These are phyloP conservation scores for Arabis hirsuta DNA, from an alignment of 345 rosid species.

Conservation along the genomic window DNA sequence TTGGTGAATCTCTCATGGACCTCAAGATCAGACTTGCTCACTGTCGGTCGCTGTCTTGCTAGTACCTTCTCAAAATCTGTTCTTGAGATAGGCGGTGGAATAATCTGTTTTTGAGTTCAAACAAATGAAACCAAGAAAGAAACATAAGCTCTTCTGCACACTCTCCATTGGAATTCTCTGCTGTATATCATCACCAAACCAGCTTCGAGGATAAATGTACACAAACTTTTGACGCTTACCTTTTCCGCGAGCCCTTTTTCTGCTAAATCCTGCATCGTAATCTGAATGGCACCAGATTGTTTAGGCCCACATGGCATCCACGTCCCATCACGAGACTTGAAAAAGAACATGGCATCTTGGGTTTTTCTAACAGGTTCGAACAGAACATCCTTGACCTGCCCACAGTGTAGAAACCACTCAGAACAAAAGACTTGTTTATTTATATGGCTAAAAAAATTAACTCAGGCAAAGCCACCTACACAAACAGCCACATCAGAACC, in stretches of 20 bases:
- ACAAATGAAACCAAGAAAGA: neutral
- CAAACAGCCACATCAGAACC: conserved; percentile 94
- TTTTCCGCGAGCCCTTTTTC: conserved; percentile 63
- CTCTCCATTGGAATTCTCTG: neutral
- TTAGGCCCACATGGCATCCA: conserved; percentile 90
- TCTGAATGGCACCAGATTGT: conserved; percentile 71
- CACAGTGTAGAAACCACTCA: conserved; percentile 19
- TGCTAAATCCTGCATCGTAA: conserved; percentile 81
- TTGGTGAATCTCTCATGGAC: conserved; percentile 95
- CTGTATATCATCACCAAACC: conserved; percentile 7
- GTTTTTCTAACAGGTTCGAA: conserved; percentile 95
- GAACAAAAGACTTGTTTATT: neutral
- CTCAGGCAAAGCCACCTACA: conserved; percentile 54
- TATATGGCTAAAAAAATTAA: neutral
- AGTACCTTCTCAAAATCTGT: conserved; percentile 92
- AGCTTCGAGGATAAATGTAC: neutral
- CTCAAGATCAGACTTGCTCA: conserved; percentile 80
- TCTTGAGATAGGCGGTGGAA: conserved; percentile 81
- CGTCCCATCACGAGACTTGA: conserved; percentile 56
- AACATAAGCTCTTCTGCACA: conserved; percentile 22
- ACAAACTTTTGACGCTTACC: conserved; percentile 46
- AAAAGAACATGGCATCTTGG: conserved; percentile 83
- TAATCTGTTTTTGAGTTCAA: conserved; percentile 56
- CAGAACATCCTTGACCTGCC: conserved; percentile 88
- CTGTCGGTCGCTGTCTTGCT: conserved; percentile 87